Evolutionary conservation across 202 grass and related monocot species (phyloP).

Genomic region (Tripidium arundinaceum): DNA sequence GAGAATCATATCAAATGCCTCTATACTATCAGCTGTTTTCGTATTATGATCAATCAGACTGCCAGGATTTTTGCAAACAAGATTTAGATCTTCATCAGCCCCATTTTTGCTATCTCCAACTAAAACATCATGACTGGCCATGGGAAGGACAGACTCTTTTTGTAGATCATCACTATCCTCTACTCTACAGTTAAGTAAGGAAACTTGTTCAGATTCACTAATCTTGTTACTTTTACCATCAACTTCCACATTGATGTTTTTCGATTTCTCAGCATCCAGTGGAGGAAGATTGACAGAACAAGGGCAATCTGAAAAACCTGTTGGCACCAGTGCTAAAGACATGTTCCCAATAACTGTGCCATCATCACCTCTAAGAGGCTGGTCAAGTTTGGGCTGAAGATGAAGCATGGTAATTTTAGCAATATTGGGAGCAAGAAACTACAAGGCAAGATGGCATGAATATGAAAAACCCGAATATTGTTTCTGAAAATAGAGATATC

Average conservation of each 20-base stretch:
- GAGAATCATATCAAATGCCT: neutral
- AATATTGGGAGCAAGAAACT: neutral
- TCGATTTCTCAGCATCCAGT: conserved; percentile 18
- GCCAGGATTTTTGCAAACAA: neutral
- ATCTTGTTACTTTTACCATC: conserved; percentile 11
- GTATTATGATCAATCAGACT: conserved; percentile 8
- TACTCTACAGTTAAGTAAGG: conserved; percentile 19
- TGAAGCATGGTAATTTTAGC: neutral
- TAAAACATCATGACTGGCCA: neutral
- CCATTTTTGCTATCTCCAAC: neutral
- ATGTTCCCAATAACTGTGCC: conserved; percentile 8
- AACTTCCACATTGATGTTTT: neutral
- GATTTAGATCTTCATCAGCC: conserved; percentile 28
- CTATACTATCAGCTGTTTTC: neutral
- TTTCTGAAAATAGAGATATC: conserved; percentile 19
- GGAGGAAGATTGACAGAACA: conserved; percentile 10
- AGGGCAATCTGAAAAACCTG: conserved; percentile 1
- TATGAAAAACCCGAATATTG: neutral
- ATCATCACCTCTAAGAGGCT: conserved; percentile 10
- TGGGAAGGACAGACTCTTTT: conserved; percentile 19
- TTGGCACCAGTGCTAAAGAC: neutral
- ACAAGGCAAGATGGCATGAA: neutral
- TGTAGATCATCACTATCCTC: conserved; percentile 39
- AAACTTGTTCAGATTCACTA: conserved; percentile 29
- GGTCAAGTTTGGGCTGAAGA: conserved; percentile 1